These are phyloP conservation scores for Candida fluviatilis DNA, from an alignment of 805 yeast genomes.

Conservation along the genomic window DNA sequence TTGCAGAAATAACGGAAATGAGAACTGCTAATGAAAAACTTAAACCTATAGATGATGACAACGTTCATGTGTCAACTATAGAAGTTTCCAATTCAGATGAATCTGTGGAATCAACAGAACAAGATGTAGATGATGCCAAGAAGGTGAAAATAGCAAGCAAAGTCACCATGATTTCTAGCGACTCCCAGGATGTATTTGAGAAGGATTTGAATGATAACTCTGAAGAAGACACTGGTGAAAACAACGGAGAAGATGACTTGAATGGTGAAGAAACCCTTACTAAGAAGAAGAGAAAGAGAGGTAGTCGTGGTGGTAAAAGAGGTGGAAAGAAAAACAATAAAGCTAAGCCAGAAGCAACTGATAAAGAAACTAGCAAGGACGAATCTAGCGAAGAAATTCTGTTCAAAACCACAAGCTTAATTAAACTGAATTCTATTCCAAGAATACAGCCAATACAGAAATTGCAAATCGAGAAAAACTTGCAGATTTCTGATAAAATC, in stretches of 20 bases:
- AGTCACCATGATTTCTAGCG: conserved; percentile 17
- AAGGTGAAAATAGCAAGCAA: conserved; percentile 3
- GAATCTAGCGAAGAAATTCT: conserved; percentile 10
- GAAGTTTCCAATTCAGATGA: conserved; percentile 8
- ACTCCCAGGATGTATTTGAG: conserved; percentile 8
- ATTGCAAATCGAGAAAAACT: conserved; percentile 44
- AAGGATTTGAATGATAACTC: conserved; percentile 6
- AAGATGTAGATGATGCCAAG: conserved; percentile 1
- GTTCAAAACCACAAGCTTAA: conserved; percentile 26
- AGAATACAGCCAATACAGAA: conserved; percentile 21
- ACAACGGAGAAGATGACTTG: conserved; percentile 9
- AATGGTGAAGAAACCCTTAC: conserved; percentile 14
- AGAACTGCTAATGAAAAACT: neutral
- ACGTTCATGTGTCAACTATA: neutral
- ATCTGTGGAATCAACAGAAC: conserved; percentile 2
- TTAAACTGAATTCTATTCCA: conserved; percentile 16
- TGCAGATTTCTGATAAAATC: conserved; percentile 66
- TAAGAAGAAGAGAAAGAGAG: conserved; percentile 71
- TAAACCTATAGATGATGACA: conserved; percentile 3
- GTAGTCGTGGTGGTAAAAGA: conserved; percentile 79
- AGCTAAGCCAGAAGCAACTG: conserved; percentile 7
- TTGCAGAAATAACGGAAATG: neutral
- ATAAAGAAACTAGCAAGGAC: conserved; percentile 8
- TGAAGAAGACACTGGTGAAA: conserved; percentile 10
- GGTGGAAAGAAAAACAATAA: conserved; percentile 38